A percentile compares a stretch with the other conserved stretches of the same genome.
Evolutionary conservation across 2,329 filamentous ascomycete species (phyloP).

Genomic region (Dryadomyces quercus-mongolicae): DNA sequence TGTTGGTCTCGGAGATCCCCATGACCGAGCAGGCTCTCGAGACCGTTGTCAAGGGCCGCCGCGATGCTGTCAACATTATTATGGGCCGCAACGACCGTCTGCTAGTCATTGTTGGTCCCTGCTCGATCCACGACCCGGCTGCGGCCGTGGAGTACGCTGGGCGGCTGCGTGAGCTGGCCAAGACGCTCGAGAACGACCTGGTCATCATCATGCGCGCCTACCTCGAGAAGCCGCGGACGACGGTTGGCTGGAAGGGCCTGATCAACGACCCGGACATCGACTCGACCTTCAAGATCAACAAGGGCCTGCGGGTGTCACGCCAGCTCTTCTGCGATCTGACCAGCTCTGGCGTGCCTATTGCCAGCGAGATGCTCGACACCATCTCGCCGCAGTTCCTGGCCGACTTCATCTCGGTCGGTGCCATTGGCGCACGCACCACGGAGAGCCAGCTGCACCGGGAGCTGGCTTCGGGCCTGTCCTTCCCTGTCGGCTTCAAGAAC

Average conservation of each 20-base stretch:
- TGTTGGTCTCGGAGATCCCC: constrained; percentile 79
- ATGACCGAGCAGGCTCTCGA: constrained; percentile 48
- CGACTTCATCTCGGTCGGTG: constrained; percentile 88
- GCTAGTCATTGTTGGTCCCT: constrained; percentile 88
- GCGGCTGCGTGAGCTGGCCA: constrained; percentile 63
- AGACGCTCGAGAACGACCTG: constrained; percentile 71
- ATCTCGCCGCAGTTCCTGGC: constrained; percentile 97
- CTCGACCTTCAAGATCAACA: constrained; percentile 97
- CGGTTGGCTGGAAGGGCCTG: constrained; percentile 96
- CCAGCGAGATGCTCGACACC: constrained; percentile 96
- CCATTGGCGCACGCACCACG: constrained; percentile 90
- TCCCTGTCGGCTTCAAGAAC: constrained; percentile 99
- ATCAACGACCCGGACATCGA: constrained; percentile 99
- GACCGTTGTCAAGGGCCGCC: constrained; percentile 60
- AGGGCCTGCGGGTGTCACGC: constrained; percentile 83
- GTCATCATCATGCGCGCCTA: constrained; percentile 97
- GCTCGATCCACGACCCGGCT: constrained; percentile 90
- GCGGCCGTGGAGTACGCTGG: constrained; percentile 80
- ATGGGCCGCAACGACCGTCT: constrained; percentile 74
- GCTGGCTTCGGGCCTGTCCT: constrained; percentile 85
- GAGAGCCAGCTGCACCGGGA: constrained; percentile 95
- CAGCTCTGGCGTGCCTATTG: constrained; percentile 78
- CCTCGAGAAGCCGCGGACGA: constrained; percentile 96
- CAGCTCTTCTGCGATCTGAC: constrained; percentile 92
- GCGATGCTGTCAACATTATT: constrained; percentile 60